Base-by-base conservation (phyloP, 345 rosid genomes). In the Eucalyptus marginata region DNA sequence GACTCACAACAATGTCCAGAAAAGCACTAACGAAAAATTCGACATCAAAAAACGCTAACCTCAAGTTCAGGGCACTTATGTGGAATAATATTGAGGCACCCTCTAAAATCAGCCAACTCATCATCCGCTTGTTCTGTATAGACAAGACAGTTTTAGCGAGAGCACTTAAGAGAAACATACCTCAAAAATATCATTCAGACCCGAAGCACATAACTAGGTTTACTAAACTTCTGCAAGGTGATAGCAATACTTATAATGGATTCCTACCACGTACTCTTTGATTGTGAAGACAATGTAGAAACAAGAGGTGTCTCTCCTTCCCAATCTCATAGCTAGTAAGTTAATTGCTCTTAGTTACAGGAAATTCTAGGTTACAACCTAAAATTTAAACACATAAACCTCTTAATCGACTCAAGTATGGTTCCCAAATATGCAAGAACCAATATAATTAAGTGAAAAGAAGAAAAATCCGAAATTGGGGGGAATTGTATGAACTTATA, bases 111-210 rank as follows among this genome's bases (percentile, higher is more conserved):
- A 86, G 86, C 88, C 90, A 95, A 91, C 88, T 95, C 97, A 16
- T 95, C 98, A 90, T 93, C 88, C 15, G 94, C 86, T 90, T 93
- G 88, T 86, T 93, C 99, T 97, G 97, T 89, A 93, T 80, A 87
- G 49, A 49, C 87, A 88, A 66, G 62, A 47, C 25, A 79, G 36
- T 7, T 40, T 36, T 46, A 16, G 9, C 56, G 3, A 17, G 56
- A 47, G 10, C 46, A 86, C 43, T 29, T 40, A 79, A 79, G 58
- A 46, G 50, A 86, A 59, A 71, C 64, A 71, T 36, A 17, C 17
- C 33, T 76, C 56, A 25, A 51, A 79, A 52, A 52, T 20, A 59
- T 49, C 85, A 76, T 59, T 29, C 44, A 58, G 40, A 56, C 83
- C 81, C 4, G 5, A 36, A 76, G 47, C 27, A 40, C 29, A 36